Evolutionary conservation across 2,329 filamentous ascomycete genomes (phyloP).

Genomic region (Pseudogymnoascus sp.): DNA sequence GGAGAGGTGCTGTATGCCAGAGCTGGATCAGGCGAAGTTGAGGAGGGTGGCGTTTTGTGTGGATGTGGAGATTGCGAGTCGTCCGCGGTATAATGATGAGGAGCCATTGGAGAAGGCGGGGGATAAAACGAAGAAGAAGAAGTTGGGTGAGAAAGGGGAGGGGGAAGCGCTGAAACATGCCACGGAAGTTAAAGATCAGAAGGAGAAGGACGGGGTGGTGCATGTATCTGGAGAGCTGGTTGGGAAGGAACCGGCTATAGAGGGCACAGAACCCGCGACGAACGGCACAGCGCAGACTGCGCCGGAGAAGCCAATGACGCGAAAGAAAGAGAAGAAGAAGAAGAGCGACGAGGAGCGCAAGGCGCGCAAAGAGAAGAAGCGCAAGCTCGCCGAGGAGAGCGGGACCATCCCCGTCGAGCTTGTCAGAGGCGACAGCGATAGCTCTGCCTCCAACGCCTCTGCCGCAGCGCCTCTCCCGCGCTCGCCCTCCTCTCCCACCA

Average conservation of each 20-base stretch:
- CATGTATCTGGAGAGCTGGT: constrained; percentile 36
- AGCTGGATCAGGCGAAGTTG: constrained; percentile 73
- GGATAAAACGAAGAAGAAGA: constrained; percentile 55
- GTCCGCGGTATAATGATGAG: constrained; percentile 62
- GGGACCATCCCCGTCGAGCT: constrained; percentile 81
- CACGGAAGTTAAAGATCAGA: constrained; percentile 50
- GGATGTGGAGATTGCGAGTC: constrained; percentile 90
- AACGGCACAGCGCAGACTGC: constrained; percentile 14
- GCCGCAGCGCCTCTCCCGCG: constrained; percentile 32
- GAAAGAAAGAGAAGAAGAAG: constrained; percentile 95
- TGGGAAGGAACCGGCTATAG: constrained; percentile 34
- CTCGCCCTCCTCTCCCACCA: constrained; percentile 66
- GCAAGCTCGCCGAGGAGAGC: constrained; percentile 77
- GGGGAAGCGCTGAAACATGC: constrained; percentile 65
- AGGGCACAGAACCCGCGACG: constrained; percentile 23
- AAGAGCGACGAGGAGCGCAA: constrained; percentile 87
- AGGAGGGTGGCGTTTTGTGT: constrained; percentile 90
- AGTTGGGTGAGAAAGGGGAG: constrained; percentile 61
- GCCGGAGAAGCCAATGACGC: constrained; percentile 37
- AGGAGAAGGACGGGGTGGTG: constrained; percentile 37
- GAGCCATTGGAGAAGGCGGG: constrained; percentile 36
- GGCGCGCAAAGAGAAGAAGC: constrained; percentile 82
- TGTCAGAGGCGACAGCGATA: constrained; percentile 57
- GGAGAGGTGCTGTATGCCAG: constrained; percentile 69
- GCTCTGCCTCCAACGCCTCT: constrained; percentile 33